A percentile compares a stretch with the other conserved stretches of the same genome.
These are phyloP conservation scores for Plasmodium vinckei DNA, from an alignment of 169 alveolate genomes.

Conservation along the genomic window DNA sequence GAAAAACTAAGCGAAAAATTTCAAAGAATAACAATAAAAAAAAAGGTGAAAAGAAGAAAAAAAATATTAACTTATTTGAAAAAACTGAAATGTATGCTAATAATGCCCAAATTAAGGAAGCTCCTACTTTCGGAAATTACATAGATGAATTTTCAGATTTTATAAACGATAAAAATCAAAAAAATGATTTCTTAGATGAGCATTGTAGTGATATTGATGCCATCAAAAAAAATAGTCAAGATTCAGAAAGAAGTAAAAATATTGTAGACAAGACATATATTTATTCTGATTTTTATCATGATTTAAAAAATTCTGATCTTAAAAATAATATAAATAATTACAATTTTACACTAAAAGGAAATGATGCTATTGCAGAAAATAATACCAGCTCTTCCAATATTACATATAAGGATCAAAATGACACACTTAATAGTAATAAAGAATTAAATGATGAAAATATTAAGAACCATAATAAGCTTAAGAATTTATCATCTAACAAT, in stretches of 20 bases:
- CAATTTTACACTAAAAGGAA: slow-evolving; percentile 23
- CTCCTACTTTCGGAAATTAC: slow-evolving; percentile 69
- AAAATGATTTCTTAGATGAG: slow-evolving; percentile 4
- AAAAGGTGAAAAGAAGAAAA: not conserved
- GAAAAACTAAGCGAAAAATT: not conserved
- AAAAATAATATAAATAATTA: not conserved
- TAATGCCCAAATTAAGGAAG: slow-evolving; percentile 10
- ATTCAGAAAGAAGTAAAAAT: slow-evolving; percentile 29
- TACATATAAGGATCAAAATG: slow-evolving; percentile 3
- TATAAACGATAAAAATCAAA: slow-evolving; percentile 2
- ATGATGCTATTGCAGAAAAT: not conserved
- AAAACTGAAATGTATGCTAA: not conserved
- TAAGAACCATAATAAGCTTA: slow-evolving; percentile 13
- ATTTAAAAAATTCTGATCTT: slow-evolving; percentile 2
- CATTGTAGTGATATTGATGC: slow-evolving; percentile 6
- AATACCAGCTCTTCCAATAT: not conserved
- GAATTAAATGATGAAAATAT: slow-evolving; percentile 20
- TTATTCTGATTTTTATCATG: slow-evolving; percentile 20
- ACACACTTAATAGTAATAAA: not conserved
- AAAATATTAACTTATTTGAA: not conserved
- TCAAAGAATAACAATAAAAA: slow-evolving; percentile 8
- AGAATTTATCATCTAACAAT: not conserved
- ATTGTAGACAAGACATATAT: slow-evolving; percentile 21
- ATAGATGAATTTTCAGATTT: slow-evolving; percentile 15
- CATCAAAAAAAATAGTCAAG: slow-evolving; percentile 12